phyloP scores from a whole-genome alignment of 2,329 filamentous ascomycete species.

The Penicillium palitans region DNA sequence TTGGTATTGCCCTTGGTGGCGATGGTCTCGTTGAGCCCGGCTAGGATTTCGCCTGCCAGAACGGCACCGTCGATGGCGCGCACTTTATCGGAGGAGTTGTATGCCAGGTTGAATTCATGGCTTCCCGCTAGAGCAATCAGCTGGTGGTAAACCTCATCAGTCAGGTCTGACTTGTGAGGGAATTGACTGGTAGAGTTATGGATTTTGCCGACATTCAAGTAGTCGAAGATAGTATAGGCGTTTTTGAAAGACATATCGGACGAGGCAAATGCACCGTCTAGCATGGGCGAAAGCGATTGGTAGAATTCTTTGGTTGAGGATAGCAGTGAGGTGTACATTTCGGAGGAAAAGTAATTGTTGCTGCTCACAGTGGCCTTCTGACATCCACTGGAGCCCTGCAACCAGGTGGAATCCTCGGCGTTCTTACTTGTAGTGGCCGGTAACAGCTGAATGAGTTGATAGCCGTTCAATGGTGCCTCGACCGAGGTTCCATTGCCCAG shows the following conservation, averaged over 20 bases:
- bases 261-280: constrained; percentile 53
- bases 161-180: constrained; percentile 60
- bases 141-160: constrained; percentile 58
- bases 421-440: constrained; percentile 61
- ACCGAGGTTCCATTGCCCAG: constrained; percentile 71
- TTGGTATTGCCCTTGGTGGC: constrained; percentile 39
- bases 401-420: constrained; percentile 58
- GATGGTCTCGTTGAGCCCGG: constrained; percentile 47
- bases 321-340: constrained; percentile 51
- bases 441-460: constrained; percentile 78
- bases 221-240: constrained; percentile 66
- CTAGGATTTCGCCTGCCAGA: constrained; percentile 63
- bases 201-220: constrained; percentile 63
- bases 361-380: constrained; percentile 57
- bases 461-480: constrained; percentile 70
- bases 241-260: constrained; percentile 59
- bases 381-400: constrained; percentile 59
- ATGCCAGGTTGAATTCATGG: constrained; percentile 81
- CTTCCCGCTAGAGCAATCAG: constrained; percentile 72
- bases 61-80: constrained; percentile 59
- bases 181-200: constrained; percentile 62
- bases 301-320: constrained; percentile 57
- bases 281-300: constrained; percentile 50
- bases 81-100: constrained; percentile 60
- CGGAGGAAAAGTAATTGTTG: constrained; percentile 58